A percentile compares a stretch with the other conserved stretches of the same genome.
Evolutionary conservation across 768 basidiomycete genomes (phyloP).

Genomic region (Pholiota molesta): DNA sequence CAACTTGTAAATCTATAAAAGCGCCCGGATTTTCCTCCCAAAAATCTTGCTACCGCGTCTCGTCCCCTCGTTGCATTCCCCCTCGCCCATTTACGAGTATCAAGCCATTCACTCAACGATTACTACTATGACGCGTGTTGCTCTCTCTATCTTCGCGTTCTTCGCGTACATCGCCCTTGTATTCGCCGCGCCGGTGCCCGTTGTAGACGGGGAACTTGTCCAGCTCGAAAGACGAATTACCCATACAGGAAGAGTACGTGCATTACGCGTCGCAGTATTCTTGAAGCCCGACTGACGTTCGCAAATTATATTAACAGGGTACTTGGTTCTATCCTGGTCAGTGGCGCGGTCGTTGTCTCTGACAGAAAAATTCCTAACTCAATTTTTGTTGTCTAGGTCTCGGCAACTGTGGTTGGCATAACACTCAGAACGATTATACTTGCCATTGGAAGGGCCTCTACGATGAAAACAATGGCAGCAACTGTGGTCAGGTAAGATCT

Average conservation of each 20-base stretch:
- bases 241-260: constrained; percentile 58
- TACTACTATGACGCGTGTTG: constrained; percentile 40
- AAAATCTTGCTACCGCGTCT: constrained; percentile 12
- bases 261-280: constrained; percentile 8
- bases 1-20: constrained; percentile 24
- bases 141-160: constrained; percentile 38
- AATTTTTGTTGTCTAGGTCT: constrained; percentile 29
- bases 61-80: constrained; percentile 5
- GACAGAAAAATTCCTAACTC: neutral
- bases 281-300: constrained; percentile 11
- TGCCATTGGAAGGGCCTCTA: constrained; percentile 60
- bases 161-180: constrained; percentile 43
- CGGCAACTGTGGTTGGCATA: constrained; percentile 65
- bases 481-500: constrained; percentile 61
- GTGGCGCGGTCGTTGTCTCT: constrained; percentile 11
- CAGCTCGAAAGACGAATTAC: constrained; percentile 54
- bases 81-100: neutral
- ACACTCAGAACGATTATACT: constrained; percentile 58
- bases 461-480: constrained; percentile 46
- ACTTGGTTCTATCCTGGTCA: constrained; percentile 66
- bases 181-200: constrained; percentile 50
- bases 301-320: constrained; percentile 42
- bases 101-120: neutral
- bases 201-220: constrained; percentile 29
- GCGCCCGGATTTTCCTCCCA: constrained; percentile 13